phyloP scores from a whole-genome alignment of 257 asterid species.

The Knoxia roxburghii region DNA sequence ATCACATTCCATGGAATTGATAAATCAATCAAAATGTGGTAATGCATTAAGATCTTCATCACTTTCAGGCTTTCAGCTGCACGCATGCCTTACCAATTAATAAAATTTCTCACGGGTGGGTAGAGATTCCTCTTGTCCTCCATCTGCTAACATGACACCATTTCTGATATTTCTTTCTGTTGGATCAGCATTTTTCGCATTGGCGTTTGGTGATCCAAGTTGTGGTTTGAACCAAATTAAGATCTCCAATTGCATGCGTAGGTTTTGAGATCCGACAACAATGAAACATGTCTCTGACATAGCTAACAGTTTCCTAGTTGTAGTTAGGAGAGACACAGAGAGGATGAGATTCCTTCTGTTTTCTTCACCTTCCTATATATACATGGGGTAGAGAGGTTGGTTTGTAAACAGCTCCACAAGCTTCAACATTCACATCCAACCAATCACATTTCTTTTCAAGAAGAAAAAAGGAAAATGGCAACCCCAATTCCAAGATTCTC shows the following conservation, averaged over 20 bases:
- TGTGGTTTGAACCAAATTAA: no score
- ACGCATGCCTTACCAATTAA: neutral
- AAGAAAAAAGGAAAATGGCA: constrained; percentile 15
- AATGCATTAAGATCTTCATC: no score
- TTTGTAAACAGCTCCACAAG: neutral
- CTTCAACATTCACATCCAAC: neutral
- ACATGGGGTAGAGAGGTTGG: no score
- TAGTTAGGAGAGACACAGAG: no score
- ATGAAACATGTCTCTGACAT: neutral
- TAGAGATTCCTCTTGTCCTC: neutral
- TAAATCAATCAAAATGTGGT: no score
- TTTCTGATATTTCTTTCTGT: neutral
- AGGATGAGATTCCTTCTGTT: no score
- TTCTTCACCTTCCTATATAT: no score
- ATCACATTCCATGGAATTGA: no score
- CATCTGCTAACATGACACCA: neutral
- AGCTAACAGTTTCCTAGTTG: no score
- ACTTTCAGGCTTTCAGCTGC: no score
- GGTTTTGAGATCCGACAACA: neutral
- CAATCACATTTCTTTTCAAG: constrained; percentile 17
- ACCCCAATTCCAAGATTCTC: constrained; percentile 6
- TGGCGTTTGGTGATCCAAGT: neutral
- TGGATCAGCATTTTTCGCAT: neutral
- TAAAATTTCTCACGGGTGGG: neutral
- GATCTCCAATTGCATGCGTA: no score